phyloP scores from a whole-genome alignment of 495 filamentous ascomycete species.

The Trichoderma gamsii region DNA sequence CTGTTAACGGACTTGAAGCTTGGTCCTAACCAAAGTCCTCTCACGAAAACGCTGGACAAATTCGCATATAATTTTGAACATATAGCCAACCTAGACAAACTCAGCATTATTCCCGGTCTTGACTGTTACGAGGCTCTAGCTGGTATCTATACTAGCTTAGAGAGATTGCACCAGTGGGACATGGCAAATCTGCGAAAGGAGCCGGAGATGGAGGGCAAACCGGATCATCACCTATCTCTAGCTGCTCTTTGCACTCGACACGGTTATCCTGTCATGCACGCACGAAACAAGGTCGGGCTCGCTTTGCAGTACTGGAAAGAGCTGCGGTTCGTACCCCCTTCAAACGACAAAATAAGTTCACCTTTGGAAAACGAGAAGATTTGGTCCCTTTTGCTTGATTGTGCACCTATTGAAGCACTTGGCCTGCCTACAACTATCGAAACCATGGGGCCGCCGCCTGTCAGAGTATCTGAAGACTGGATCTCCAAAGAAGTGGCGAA shows the following conservation, averaged over 20 bases:
- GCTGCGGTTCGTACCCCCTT: constrained; percentile 43
- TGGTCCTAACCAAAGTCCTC: constrained; percentile 36
- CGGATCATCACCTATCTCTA: constrained; percentile 46
- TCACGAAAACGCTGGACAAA: constrained; percentile 56
- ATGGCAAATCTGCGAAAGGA: constrained; percentile 53
- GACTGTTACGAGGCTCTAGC: constrained; percentile 87
- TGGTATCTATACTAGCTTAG: constrained; percentile 64
- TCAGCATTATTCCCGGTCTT: constrained; percentile 64
- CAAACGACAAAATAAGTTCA: constrained; percentile 26
- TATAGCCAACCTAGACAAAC: constrained; percentile 68
- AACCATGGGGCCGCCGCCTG: constrained; percentile 45
- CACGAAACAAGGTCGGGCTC: constrained; percentile 62
- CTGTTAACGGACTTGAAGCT: constrained; percentile 49
- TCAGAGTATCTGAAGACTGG: constrained; percentile 64
- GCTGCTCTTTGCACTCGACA: constrained; percentile 59
- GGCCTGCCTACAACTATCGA: constrained; percentile 44
- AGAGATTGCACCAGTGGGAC: constrained; percentile 60
- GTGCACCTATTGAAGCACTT: constrained; percentile 43
- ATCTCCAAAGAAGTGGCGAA: constrained; percentile 55
- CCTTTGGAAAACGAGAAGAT: constrained; percentile 31
- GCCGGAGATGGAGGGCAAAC: constrained; percentile 37
- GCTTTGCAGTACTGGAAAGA: constrained; percentile 83
- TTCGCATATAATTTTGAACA: constrained; percentile 80
- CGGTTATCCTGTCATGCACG: constrained; percentile 76
- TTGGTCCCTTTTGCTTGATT: constrained; percentile 61